Evolutionary conservation across 768 basidiomycete species (phyloP).

Genomic region (Pleurotus citrinopileatus): DNA sequence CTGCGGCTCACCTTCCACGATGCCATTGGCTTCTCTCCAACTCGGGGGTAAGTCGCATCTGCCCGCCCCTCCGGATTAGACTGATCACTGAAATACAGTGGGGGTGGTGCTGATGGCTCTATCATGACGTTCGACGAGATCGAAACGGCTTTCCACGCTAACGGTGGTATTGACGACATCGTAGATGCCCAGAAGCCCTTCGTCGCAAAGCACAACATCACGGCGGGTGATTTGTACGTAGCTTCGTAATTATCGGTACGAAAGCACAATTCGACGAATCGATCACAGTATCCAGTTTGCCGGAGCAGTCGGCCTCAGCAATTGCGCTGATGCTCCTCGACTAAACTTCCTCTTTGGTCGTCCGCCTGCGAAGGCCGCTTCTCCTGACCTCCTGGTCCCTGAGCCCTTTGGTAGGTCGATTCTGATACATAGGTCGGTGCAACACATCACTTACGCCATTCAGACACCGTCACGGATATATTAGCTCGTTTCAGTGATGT

Average conservation of each 20-base stretch:
- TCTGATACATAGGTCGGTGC: neutral
- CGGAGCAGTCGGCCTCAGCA: slow-evolving; percentile 26
- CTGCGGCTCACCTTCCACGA: slow-evolving; percentile 39
- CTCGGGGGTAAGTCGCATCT: slow-evolving; percentile 30
- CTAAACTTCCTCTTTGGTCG: slow-evolving; percentile 27
- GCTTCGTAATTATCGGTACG: neutral
- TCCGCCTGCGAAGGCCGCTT: slow-evolving; percentile 14
- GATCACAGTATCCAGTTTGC: neutral
- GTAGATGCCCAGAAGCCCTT: slow-evolving; percentile 32
- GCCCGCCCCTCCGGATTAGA: too few species aligned
- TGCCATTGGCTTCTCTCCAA: slow-evolving; percentile 39
- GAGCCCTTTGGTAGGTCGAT: slow-evolving; percentile 17
- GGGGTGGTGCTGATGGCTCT: slow-evolving; percentile 48
- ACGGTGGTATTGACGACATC: slow-evolving; percentile 41
- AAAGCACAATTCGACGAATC: neutral
- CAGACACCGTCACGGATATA: slow-evolving; percentile 16
- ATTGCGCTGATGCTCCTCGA: slow-evolving; percentile 32
- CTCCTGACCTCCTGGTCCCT: slow-evolving; percentile 19
- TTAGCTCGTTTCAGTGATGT: slow-evolving; percentile 12
- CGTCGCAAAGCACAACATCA: slow-evolving; percentile 30
- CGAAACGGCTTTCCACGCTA: slow-evolving; percentile 41
- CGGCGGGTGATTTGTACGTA: slow-evolving; percentile 46
- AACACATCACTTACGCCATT: neutral
- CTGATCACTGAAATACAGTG: slow-evolving; percentile 22
- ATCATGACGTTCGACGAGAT: slow-evolving; percentile 42